These are phyloP conservation scores for Rhizoclosmatium globosum DNA, from an alignment of 192 early-diverging fungal species.

Conservation along the genomic window DNA sequence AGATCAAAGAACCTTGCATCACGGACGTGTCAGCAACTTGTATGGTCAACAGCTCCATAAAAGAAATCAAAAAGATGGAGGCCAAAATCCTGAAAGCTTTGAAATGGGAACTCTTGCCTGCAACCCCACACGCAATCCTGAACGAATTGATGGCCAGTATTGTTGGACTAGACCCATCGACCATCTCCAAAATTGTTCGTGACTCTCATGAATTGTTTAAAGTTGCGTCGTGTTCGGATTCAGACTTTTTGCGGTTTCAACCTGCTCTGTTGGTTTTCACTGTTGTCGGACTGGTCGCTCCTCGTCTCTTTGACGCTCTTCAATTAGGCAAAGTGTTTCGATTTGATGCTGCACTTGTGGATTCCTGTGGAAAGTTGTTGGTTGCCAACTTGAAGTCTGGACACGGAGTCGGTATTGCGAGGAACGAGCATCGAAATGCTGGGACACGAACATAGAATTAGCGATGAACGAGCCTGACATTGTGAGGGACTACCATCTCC, in stretches of 20 bases:
- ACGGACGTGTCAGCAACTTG: conserved; percentile 2
- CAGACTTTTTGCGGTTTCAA: conserved; percentile 19
- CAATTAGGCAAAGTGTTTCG: conserved; percentile 9
- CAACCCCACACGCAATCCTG: conserved; percentile 20
- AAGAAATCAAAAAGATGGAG: conserved; percentile 23
- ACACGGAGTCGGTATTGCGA: too few species aligned
- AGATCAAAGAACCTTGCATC: conserved; percentile 31
- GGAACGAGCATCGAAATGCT: too few species aligned
- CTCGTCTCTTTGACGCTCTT: conserved; percentile 1
- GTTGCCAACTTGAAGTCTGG: too few species aligned
- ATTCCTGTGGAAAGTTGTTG: not conserved
- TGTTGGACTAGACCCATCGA: not conserved
- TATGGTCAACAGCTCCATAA: not conserved
- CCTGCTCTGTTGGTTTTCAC: conserved; percentile 30
- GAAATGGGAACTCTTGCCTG: conserved; percentile 20
- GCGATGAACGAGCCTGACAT: too few species aligned
- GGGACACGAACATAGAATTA: too few species aligned
- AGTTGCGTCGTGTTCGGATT: not conserved
- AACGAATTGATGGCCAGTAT: conserved; percentile 19
- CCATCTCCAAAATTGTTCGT: not conserved
- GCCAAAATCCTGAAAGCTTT: conserved; percentile 19
- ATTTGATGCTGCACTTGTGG: not conserved
- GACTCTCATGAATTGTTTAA: conserved; percentile 12
- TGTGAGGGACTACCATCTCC: too few species aligned
- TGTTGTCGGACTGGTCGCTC: not conserved